Conservation (phyloP, 768 basidiomycete species). For the Kwoniella botswanensis region DNA sequence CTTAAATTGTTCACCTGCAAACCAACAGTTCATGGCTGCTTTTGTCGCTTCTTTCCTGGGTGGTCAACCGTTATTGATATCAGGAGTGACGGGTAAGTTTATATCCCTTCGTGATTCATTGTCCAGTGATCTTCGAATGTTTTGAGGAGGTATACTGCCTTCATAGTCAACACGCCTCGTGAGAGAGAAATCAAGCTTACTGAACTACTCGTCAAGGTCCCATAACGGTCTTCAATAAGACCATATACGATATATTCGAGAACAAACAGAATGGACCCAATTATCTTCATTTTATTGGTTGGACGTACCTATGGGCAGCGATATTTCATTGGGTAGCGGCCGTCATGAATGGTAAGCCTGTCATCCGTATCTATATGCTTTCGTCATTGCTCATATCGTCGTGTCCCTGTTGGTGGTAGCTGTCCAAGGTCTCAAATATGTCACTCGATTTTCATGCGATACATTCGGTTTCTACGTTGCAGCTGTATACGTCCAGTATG, state of each 20-base stretch:
- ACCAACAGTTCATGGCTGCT: conserved; percentile 78
- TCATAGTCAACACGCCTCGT: no score
- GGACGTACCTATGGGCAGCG: conserved; percentile 91
- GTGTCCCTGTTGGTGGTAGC: conserved; percentile 23
- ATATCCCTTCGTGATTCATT: not conserved
- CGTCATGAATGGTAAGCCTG: conserved; percentile 69
- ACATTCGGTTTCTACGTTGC: conserved; percentile 93
- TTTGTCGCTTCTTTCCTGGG: conserved; percentile 85
- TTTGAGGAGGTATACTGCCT: not conserved
- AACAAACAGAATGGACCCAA: conserved; percentile 62
- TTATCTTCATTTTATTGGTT: conserved; percentile 86
- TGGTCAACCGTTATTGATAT: conserved; percentile 88
- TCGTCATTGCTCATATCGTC: not conserved
- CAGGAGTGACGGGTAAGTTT: conserved; percentile 78
- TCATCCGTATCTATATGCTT: not conserved
- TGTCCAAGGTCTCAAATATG: conserved; percentile 79
- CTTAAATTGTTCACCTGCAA: no score
- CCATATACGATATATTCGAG: conserved; percentile 75
- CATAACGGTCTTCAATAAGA: conserved; percentile 91
- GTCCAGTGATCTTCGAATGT: not conserved
- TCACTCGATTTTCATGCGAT: conserved; percentile 87
- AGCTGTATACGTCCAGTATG: conserved; percentile 76
- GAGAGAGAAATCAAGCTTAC: not conserved
- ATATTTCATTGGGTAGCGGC: conserved; percentile 80
- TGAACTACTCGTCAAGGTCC: conserved; percentile 66